Base-by-base conservation (phyloP, 1,139 yeast genomes). In the Yarrowia galli region DNA sequence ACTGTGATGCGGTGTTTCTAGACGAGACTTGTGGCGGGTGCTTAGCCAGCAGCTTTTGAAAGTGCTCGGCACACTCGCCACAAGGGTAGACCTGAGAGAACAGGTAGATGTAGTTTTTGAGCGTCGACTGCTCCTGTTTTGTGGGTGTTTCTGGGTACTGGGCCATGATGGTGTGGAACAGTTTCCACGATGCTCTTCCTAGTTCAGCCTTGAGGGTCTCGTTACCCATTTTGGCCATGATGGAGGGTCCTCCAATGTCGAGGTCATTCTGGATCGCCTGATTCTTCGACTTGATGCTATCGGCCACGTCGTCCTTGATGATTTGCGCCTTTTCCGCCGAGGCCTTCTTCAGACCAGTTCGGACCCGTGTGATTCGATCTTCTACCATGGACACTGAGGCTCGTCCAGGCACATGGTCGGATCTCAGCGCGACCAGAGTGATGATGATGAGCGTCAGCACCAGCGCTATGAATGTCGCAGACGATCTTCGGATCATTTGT, bases 41-140 rank as follows among this genome's bases (percentile, higher is more conserved):
- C 73, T 89, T 83, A 67, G 80, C 75, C 69, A 95, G 79, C 72
- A 93, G 80, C 73, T 84, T 79, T 71, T 86, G 89, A 77, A 95
- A 95, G 78, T 95, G 99, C 72, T 92, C 83, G 0, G 99, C 98
- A 80, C 98, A 93, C 76, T 93, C 97, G 8, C 97, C 68, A 61
- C 76, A 76, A 16, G 79, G 81, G 67, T 79, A 79, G 2, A 78
- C 80, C 32, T 79, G 72, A 2, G 82, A 76, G 68, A 81, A 81
- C 61, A 81, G 71, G 67, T 78, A 73, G 35, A 81, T 74, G 69
- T 75, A 81, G 23, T 82, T 69, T 85, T 83, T 75, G 83, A 95
- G 80, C 10, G 96, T 89, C 43, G 82, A 77, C 65, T 87, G 83
- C 74, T 93, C 93, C 60, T 82, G 84, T 6, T 75, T 73, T 0